Evolutionary conservation across 176 grass and related monocot genomes (phyloP).

Genomic region (Pontederia crassipes): DNA sequence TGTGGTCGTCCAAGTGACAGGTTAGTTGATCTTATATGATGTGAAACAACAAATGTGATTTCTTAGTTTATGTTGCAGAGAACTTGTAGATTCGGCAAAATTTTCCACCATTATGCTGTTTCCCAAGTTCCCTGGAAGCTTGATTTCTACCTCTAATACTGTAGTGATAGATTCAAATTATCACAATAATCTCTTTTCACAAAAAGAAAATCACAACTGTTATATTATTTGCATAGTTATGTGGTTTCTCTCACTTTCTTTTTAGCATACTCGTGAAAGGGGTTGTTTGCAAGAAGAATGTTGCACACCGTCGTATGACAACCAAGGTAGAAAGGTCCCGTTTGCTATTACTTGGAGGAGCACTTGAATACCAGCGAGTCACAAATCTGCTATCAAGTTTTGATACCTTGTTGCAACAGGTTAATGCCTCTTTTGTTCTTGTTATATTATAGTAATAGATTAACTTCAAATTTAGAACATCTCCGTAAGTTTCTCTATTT

Average conservation of each 20-base stretch:
- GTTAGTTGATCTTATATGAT: slow-evolving; percentile 19
- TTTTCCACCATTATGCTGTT: no score
- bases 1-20: slow-evolving; percentile 67
- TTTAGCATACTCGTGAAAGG: slow-evolving; percentile 78
- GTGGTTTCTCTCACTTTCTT: slow-evolving; percentile 15
- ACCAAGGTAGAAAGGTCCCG: slow-evolving; percentile 62
- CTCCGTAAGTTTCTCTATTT: no score
- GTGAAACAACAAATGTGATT: not conserved
- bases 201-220: no score
- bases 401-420: slow-evolving; percentile 97
- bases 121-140: no score
- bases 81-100: no score
- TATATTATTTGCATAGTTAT: not conserved
- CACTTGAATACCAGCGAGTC: slow-evolving; percentile 95
- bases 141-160: no score
- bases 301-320: slow-evolving; percentile 77
- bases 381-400: slow-evolving; percentile 99
- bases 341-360: slow-evolving; percentile 84
- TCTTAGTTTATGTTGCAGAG: not conserved
- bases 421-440: slow-evolving; percentile 23
- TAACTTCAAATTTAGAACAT: no score
- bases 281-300: slow-evolving; percentile 99
- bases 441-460: no score
- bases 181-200: no score
- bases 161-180: no score